Evolutionary conservation across 371 early-diverging fungal species (phyloP), one percentile per base, ranked within the genome.

Genomic region (Rhizopus delemar): DNA sequence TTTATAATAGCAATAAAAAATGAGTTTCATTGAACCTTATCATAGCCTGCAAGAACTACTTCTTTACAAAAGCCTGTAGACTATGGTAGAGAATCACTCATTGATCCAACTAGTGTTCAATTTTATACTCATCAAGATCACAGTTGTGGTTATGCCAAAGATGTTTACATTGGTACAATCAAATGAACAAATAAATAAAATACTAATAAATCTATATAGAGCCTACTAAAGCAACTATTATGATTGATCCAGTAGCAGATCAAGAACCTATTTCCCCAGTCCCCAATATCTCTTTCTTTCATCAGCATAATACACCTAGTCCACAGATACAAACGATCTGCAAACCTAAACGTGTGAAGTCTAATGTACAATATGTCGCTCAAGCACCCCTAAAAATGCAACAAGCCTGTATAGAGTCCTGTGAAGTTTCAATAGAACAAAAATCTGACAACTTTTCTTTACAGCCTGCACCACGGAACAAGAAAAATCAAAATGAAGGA

Each of bases 381-480:
- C 38, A 54, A 1, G 29, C 33, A 28, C 53, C 61, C 50, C 38
- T 57, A 16, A 39, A 62, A 51, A 39, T 56, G 29, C 56, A 59
- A 8, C 59, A 56, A 46, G 51, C 63, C 13, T 62, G 46, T 39
- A 11, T 62, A 0, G 46, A 62, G 29, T 58, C 54, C 31, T 58
- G 59, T 41, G 41, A 39, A 32, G 46, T 62, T 35, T 41, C 31
- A 2, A 48, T 55, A 13, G 62, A 58, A 31, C 39, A 56, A 13
- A 5, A 16, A 31, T 13, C 16, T 41, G 33, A 7, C 32, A 53
- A 15, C 5, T 67, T 59, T 15, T 39, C 49, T 38, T 31, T 68
- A 11, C 68, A 68, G 38, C 66, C 66, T 41, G 68, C 56, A 57
- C 68, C 68, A 34, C 41, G 16, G 12, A 59, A 45, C 46, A 68